Percentiles rank a stretch among this genome's conserved stretches.
These are phyloP conservation scores for Thermomucor indicae-seudaticae DNA, from an alignment of 371 early-diverging fungal genomes.

Conservation along the genomic window DNA sequence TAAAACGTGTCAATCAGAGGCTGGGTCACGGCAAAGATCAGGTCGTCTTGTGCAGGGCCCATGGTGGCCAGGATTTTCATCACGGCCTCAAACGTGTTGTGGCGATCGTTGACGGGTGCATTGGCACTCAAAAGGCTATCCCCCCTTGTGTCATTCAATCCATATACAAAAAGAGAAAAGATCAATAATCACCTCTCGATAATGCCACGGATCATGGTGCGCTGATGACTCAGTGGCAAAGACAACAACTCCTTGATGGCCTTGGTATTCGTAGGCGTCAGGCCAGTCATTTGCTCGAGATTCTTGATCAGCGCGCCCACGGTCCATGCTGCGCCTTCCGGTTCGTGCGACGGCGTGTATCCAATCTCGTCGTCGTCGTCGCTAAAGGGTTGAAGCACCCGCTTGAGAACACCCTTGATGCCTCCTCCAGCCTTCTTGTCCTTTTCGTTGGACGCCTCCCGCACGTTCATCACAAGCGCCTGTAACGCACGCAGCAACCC, in stretches of 20 bases:
- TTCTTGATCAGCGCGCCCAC: constrained; percentile 23
- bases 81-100: constrained; percentile 39
- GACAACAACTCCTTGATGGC: constrained; percentile 28
- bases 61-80: constrained; percentile 35
- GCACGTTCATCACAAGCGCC: constrained; percentile 1
- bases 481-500: constrained; percentile 14
- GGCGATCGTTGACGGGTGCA: constrained; percentile 35
- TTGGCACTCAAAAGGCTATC: constrained; percentile 28
- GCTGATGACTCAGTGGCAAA: constrained; percentile 26
- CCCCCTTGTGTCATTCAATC: not conserved
- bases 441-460: not conserved
- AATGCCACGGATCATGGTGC: constrained; percentile 17
- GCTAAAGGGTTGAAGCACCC: not conserved
- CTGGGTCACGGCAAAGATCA: constrained; percentile 20
- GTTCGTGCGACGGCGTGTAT: constrained; percentile 8
- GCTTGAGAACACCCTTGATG: constrained; percentile 1
- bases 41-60: constrained; percentile 28
- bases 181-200: constrained; percentile 28
- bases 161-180: not conserved
- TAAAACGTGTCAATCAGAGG: constrained; percentile 27
- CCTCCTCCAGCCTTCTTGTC: constrained; percentile 3
- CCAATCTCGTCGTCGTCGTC: not conserved
- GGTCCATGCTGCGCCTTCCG: constrained; percentile 28
- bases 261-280: constrained; percentile 18
- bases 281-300: constrained; percentile 21